Evolutionary conservation across 257 asterid species (phyloP), one percentile per base, ranked within the genome.

Genomic region (Asclepias syriaca): DNA sequence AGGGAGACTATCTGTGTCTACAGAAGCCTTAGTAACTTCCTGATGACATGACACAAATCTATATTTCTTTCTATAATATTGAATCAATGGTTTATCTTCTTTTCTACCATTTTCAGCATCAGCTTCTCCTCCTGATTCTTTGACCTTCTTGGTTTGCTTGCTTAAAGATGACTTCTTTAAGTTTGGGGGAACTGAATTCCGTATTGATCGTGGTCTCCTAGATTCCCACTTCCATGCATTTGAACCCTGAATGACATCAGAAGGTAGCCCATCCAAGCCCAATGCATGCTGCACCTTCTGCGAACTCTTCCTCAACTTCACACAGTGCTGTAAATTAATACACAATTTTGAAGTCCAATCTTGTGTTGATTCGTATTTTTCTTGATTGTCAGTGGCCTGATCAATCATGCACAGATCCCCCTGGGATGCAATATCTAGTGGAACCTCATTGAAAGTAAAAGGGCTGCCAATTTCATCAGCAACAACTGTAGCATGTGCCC

Each of bases 311-410:
- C 90, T 89, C 73, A 85, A 75, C 78, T 84, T 92, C 80, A 88
- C 86, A 77, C 84, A 81, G 48, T 95, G 92, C 81, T 77, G 87
- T 77, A 95, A 77, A 77, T 85, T 92, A 82, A 95, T 80, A 78
- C 73, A 74, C 82, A 92, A 75, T 81, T 81, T 78, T 18, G 89
- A 82, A 32, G 99, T 92, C 99, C 98, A 92, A 81, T 92, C 95
- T 75, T 84, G 87, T 24, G 71, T 76, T 74, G 73, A 74, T 71
- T 76, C 79, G 15, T 70, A 76, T 77, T 77, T 84, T 65, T 88
- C 89, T 71, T 86, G 94, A 75, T 86, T 65, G 69, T 79, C 96
- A 19, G 88, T 87, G 68, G 99, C 92, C 72, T 77, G 77, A 79
- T 87, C 95, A 51, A 92, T 85, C 86, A 95, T 80, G 68, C 77